These are phyloP conservation scores for Pseudocercospora fijiensis DNA, from an alignment of 2,329 filamentous ascomycete species.

Conservation along the genomic window DNA sequence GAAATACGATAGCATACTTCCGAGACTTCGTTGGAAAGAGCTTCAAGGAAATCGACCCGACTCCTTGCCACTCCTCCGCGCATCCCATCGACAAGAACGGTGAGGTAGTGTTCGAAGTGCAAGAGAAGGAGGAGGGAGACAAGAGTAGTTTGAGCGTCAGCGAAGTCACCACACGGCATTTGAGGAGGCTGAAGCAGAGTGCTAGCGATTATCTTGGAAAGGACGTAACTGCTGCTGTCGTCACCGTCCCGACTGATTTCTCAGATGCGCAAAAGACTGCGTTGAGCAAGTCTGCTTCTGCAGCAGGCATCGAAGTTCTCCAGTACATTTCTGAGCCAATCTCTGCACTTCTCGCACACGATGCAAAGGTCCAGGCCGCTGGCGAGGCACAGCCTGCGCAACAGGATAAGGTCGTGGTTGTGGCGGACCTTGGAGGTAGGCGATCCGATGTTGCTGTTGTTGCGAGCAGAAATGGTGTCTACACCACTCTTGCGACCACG, in stretches of 20 bases:
- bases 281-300: conserved; percentile 72
- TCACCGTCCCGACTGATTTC: conserved; percentile 94
- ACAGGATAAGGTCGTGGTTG: conserved; percentile 84
- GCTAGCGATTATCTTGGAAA: conserved; percentile 92
- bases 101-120: conserved; percentile 76
- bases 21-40: conserved; percentile 90
- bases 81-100: conserved; percentile 76
- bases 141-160: conserved; percentile 70
- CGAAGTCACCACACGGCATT: conserved; percentile 80
- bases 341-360: conserved; percentile 84
- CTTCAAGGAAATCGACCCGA: conserved; percentile 95
- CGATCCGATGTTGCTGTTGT: conserved; percentile 89
- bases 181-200: conserved; percentile 76
- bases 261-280: conserved; percentile 81
- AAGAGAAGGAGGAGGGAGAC: conserved; percentile 61
- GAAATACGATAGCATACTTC: conserved; percentile 94
- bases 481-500: conserved; percentile 87
- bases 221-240: conserved; percentile 88
- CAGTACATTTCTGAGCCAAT: conserved; percentile 92
- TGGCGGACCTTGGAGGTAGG: conserved; percentile 89
- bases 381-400: conserved; percentile 66
- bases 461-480: conserved; percentile 89
- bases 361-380: conserved; percentile 55
- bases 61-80: conserved; percentile 87
- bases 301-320: conserved; percentile 80